Base-by-base conservation (phyloP, 2,329 filamentous ascomycete genomes). In the Fonsecaea pedrosoi region DNA sequence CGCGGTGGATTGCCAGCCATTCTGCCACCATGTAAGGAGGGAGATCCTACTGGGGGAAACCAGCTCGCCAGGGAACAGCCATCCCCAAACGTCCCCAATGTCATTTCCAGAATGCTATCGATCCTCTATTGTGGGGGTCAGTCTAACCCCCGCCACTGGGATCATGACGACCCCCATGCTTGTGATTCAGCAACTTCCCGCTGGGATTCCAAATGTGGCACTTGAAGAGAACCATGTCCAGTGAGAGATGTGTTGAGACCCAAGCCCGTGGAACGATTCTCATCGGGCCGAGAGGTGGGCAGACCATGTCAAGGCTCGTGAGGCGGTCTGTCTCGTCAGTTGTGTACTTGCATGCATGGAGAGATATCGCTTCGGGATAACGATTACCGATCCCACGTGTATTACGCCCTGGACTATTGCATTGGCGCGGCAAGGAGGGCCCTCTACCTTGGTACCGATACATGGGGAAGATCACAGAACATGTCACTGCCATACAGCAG, bases 51-150 rank as follows among this genome's bases (percentile, higher is more conserved):
- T 34, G 45, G 38, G 38, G 25, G 54, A 37, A 59, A 12, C 38
- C 12, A 30, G 56, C 12, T 13, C 25, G 25, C 25, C 25, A 25
- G 25, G 25, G 25, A 25, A 59, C 38, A n/a, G 5, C 30, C 38
- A 48, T 60, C 57, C 50, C 57, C 57, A 60, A 60, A n/a, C 34
- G 18, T 60, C 57, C 18, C 57, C 57, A 60, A 60, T 30, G 13
- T 10, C 4, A 18, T 1, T 15, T 18, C 30, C 40, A 45, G 57
- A 25, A 42, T 15, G 12, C 13, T 21, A 50, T 45, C 38, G 34
- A 15, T 37, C 15, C 13, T 50, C 35, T n/a, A n/a, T 37, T 34
- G 38, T 45, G 57, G 57, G 57, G 57, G 21, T n/a, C 4, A 45
- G n/a, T 6, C 6, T 18, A 10, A 45, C 18, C 25, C 8, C 21